Base-by-base conservation (phyloP, 441 rosid species). In the Rhodomyrtus psidioides region DNA sequence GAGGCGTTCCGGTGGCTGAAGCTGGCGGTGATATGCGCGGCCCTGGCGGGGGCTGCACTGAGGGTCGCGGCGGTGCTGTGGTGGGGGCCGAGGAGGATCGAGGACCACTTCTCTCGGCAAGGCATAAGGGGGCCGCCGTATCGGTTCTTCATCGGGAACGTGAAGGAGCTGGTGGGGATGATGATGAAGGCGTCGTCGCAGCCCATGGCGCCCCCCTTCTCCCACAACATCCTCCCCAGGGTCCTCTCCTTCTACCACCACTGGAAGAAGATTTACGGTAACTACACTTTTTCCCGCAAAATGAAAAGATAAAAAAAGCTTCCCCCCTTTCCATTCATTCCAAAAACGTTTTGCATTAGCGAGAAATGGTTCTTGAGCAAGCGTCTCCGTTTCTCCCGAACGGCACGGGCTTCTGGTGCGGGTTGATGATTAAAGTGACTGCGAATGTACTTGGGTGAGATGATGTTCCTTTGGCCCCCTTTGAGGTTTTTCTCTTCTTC, bases 41-140 rank as follows among this genome's bases (percentile, higher is more conserved):
- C 85, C 62, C 84, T 86, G 30, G 49, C 83, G 23, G 74, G 88
- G 39, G 27, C 85, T 30, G 89, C 83, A 55, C 51, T 89, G 34
- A 91, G 94, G 88, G 86, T 91, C 12, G 91, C 83, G 84, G 92
- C 92, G 84, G 2, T 92, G 86, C 91, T 95, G 6, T 97, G 99
- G 99, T 96, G 99, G 99, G 91, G 90, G 89, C 99, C 99, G 5
- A 92, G 98, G 89, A 93, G 92, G 92, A 96, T 95, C 58, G 96
- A 95, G 91, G 90, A 90, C 60, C 98, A 96, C 92, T 97, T 97
- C 98, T 91, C 97, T 17, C 93, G 92, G 90, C 99, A 97, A 89
- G 99, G 99, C 55, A 97, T 97, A 86, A 89, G 97, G 85, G 99
- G 99, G 3, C 99, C 99, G 46, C 98, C 99, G 90, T 97, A 97